Base-by-base conservation (phyloP, 805 yeast genomes). In the Candida xiaguanensis region DNA sequence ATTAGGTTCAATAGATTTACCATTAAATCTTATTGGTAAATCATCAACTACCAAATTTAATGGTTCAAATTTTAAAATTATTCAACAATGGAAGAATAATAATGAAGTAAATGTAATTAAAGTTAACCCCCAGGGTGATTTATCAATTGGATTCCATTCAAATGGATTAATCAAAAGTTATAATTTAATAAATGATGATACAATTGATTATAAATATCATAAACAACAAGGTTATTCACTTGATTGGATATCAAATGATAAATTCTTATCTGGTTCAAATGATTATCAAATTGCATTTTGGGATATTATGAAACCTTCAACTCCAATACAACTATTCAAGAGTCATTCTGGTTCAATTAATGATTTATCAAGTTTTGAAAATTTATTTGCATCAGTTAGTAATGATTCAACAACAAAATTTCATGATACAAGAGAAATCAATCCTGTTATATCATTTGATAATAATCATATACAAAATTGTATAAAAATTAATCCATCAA, bases 231-330 rank as follows among this genome's bases (percentile, higher is more conserved):
- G 95, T 1, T 78, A 70, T 53, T 85, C 82, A 2, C 59, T 88
- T 36, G 80, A 81, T 45, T 87, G 95, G 95, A 64, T 74, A 41
- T 59, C 58, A 19, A 66, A 73, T 28, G 26, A 37, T 6, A 59
- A 59, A 43, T 68, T 88, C 22, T 62, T 80, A 9, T 70, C 89
- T 1, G 85, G 86, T 2, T 72, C 87, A 3, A 78, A 76, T 43
- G 95, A 86, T 56, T 59, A 74, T 12, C 74, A 75, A 19, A 76
- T 86, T 31, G 86, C 86, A 0, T 53, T 82, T 28, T 87, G 95
- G 95, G 84, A 83, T 47, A 50, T 76, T 8, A 47, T 58, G 19
- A 56, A 63, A 34, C 62, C 67, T 0, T 47, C 59, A 4, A 56
- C 70, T 4, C 88, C 88, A 12, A 42, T 58, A n/a, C 69, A 64